Percentiles rank a stretch among this genome's conserved stretches.
These are phyloP conservation scores for Claviceps paspali DNA, from an alignment of 2,329 filamentous ascomycete species.

Conservation along the genomic window DNA sequence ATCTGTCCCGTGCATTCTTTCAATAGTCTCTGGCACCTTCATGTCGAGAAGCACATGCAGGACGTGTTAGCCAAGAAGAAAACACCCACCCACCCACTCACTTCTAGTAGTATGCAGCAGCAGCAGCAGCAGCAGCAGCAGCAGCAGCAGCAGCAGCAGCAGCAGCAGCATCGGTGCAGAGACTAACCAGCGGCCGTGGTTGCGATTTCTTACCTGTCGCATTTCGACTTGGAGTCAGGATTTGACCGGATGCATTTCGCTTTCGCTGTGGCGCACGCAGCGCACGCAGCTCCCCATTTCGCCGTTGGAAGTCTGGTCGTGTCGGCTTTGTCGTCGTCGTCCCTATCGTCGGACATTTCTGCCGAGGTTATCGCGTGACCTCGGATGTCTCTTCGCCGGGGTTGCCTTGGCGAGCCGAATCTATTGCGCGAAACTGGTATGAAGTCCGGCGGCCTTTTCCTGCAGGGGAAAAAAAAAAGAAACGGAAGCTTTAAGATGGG, in stretches of 20 bases:
- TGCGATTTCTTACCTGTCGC: constrained; percentile 23
- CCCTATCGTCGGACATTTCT: constrained; percentile 3
- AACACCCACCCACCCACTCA: too few species aligned
- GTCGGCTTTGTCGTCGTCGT: constrained; percentile 5
- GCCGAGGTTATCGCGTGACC: background rate
- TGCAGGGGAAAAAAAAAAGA: constrained; percentile 1
- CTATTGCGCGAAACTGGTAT: constrained; percentile 2
- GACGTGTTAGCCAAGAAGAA: constrained; percentile 3
- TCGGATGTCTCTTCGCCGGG: background rate
- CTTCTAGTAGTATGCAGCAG: too few species aligned
- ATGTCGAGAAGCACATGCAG: background rate
- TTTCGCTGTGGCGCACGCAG: constrained; percentile 32
- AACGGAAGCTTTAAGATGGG: too few species aligned
- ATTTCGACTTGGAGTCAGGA: constrained; percentile 22
- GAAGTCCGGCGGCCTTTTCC: constrained; percentile 10
- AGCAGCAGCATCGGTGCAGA: too few species aligned
- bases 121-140: too few species aligned
- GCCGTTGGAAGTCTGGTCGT: constrained; percentile 20
- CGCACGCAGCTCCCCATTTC: constrained; percentile 35
- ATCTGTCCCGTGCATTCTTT: constrained; percentile 33
- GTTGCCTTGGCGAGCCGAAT: background rate
- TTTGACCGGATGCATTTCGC: constrained; percentile 33
- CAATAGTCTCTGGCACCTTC: constrained; percentile 30
- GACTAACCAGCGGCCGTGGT: background rate
- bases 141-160: background rate